Evolutionary conservation across 2,329 filamentous ascomycete genomes (phyloP), one percentile per base, ranked within the genome.

Genomic region (Fusarium mexicanum): DNA sequence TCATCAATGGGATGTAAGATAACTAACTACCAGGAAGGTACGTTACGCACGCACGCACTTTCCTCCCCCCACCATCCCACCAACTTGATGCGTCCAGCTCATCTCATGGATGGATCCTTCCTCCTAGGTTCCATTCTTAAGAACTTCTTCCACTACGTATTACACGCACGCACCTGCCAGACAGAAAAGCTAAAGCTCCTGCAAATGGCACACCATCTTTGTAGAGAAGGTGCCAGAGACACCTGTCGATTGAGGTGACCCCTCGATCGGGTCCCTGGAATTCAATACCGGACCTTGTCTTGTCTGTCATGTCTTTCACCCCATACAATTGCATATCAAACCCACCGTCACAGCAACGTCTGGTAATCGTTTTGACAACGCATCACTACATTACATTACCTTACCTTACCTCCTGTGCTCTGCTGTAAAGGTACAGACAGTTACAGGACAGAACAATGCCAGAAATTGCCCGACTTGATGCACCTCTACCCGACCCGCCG

Each of bases 301-400:
- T 63, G 29, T n/a, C 55, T 50, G 54, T 35, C 33, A 55, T 64
- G 57, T 57, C 53, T 47, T 65, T 40, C 40, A 51, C 64, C 67
- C 68, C 55, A 64, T 61, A 38, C 63, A 58, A 64, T 76, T 71
- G 64, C 61, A 69, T 67, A 48, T 73, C 71, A 67, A 71, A 77
- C 74, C 73, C 72, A 70, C 69, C 65, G 64, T 80, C 78, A 79
- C 77, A 46, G 54, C 70, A 78, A 81, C 66, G 68, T 81, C 72
- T 83, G 79, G 81, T 73, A 71, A 71, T 79, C 74, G 77, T 79
- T 78, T 82, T 87, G 86, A 87, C 86, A 87, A 87, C 86, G 83
- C 85, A 87, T 87, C 85, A 85, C 80, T 82, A 79, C 80, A 78
- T 79, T 75, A 71, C 46, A 85, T 80, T 82, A 78, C 80, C 76